Evolutionary conservation across 164 flowering plant genomes (phyloP), one percentile per base, ranked within the genome.

Genomic region (Magnolia sinica): DNA sequence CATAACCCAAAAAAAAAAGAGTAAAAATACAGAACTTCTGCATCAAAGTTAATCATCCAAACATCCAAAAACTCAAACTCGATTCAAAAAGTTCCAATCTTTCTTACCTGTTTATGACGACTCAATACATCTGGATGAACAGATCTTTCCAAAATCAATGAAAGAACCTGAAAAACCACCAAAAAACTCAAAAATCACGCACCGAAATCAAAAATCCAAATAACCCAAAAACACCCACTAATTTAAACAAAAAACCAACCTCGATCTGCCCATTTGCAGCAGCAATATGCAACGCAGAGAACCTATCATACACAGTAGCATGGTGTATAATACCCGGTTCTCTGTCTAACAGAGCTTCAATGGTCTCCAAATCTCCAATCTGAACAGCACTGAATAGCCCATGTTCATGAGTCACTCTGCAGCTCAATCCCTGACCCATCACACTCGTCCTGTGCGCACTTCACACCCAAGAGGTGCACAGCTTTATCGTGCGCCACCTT

Each of bases 81-180:
- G 29, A 68, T 37, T 29, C 71, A 29, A 31, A 37, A 68, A 68
- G n/a, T 24, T 29, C 9, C 7, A 14, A 68, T 24, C 50, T 14
- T 68, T 31, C 71, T 29, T n/a, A 68, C 71, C 93, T 96, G 99
- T 83, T 90, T 96, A 80, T 87, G 83, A 19, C 99, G 92, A 88
- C 90, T 96, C 82, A 96, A 78, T 37, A 84, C 77, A 86, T 96
- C 97, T 7, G 96, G 93, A 76, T 85, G 87, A 55, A 82, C 78
- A 71, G 86, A 84, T 84, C 88, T 84, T n/a, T 68, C 71, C 51
- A 68, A 29, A 68, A 68, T 29, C 16, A 68, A 68, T 16, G 71
- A 68, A 29, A 68, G 71, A 68, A 31, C 71, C 71, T 68, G 71
- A 68, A 8, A 29, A 31, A 13, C 37, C 49, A 68, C 37, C 71